Base-by-base conservation (phyloP, 2,329 filamentous ascomycete genomes). In the Tolypocladium tropicale region DNA sequence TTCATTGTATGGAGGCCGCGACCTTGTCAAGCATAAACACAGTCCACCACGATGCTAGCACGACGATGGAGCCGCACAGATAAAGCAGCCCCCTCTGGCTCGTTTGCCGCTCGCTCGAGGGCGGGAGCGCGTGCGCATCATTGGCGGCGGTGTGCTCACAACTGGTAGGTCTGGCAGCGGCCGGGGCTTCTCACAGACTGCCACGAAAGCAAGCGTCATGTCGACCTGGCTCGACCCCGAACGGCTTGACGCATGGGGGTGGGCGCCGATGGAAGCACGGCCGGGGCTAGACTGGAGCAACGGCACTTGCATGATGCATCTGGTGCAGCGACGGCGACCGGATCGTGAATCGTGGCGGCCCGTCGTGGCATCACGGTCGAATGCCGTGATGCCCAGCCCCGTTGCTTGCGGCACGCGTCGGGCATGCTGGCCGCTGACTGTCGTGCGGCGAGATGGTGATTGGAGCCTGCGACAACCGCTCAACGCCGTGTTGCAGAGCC, bases 191-290 rank as follows among this genome's bases (percentile, higher is more conserved):
- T 63, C 61, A 63, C 46, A 59, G 61, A 52, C 57, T 72, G 71
- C 71, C 71, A 74, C 70, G 70, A 73, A 64, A 65, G 68, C 68
- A 67, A 68, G 63, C 63, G 61, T 64, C 61, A 32, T 57, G 60
- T 63, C 60, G 57, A 64, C 63, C 62, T 63, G 60, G 65, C 64
- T 64, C 60, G 62, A 59, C 62, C 41, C 59, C 58, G 58, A 61
- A 62, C 58, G 59, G 63, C 61, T 48, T 34, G 39, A 52, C 61
- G 64, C 63, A 64, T 60, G 62, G 58, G 59, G 57, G 63, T 57
- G 55, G 62, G 59, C 39, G 39, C 28, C 6, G 28, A 28, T 36
- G 46, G 23, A 48, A n/a, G 51, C 16, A 30, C 51, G 51, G 34
- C 51, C 18, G 51, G 48, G 51, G 51, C 55, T 25, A 53, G 55